Base-by-base conservation (phyloP, 73 alveolate genomes). In the Symbiodinium natans region DNA sequence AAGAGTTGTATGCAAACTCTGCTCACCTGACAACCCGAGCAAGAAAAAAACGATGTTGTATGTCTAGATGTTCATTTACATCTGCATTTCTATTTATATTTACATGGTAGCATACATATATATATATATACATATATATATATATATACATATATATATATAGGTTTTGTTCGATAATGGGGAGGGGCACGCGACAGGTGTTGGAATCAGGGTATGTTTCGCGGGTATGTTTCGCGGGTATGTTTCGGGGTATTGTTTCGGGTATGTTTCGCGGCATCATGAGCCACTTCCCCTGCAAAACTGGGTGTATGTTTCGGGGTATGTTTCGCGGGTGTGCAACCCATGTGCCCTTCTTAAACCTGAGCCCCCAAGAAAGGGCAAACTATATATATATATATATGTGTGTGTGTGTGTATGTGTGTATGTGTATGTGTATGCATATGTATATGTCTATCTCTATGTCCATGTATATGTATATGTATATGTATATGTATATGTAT, bases 261-360 rank as follows among this genome's bases (percentile, higher is more conserved):
- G n/a, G n/a, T n/a, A n/a, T n/a, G n/a, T n/a, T n/a, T n/a, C n/a
- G n/a, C n/a, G n/a, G n/a, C n/a, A n/a, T n/a, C n/a, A n/a, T n/a
- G n/a, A n/a, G n/a, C n/a, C n/a, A 23, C 75, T 83, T n/a, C 27
- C 42, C 27, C 31, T 83, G 74, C 41, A 83, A 23, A 74, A 41
- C 13, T 83, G 92, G 13, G 25, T 83, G 92, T 41, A 83, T 83
- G 74, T 83, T n/a, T 83, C 75, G 13, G 46, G n/a, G n/a, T n/a
- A n/a, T n/a, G n/a, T n/a, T n/a, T n/a, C n/a, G n/a, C n/a, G n/a
- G n/a, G n/a, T n/a, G n/a, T n/a, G n/a, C n/a, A n/a, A n/a, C n/a
- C n/a, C n/a, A n/a, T n/a, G n/a, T n/a, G n/a, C n/a, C n/a, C n/a
- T n/a, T n/a, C n/a, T n/a, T n/a, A n/a, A n/a, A n/a, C n/a, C n/a